Evolutionary conservation across 352 stramenopile genomes (phyloP), one percentile per base, ranked within the genome.

Genomic region (Phytopythium sindhum): DNA sequence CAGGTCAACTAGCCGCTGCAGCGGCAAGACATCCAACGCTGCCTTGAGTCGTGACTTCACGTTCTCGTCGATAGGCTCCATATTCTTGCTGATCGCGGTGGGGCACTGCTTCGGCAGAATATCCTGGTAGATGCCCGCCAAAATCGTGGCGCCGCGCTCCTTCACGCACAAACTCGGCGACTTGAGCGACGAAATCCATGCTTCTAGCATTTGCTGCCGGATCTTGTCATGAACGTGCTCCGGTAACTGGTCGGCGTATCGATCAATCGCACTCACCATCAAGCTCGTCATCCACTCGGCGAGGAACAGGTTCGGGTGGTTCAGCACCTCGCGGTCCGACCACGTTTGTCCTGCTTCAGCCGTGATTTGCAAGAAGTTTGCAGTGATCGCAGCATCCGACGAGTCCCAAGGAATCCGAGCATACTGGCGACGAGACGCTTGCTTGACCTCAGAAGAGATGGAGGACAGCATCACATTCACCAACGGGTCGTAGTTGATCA

Each of bases 111-210:
- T 86, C 14, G 80, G 73, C n/a, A 96, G 59, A 31, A 94, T 90
- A 60, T 94, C 78, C 57, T 91, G 86, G 29, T 96, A 66, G 19
- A 94, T 83, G 9, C 83, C 81, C 15, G 79, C 76, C 39, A 96
- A 69, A 12, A 97, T 90, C 0, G 73, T 81, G 52, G 84, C 84
- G n/a, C 83, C 84, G 35, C 88, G 86, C 63, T 96, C 86, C 54
- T 97, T 97, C 21, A 97, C 83, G 37, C 81, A 89, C 31, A 97
- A 65, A 33, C 88, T 91, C 14, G 89, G 88, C 3, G 88, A 96
- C 53, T 90, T 93, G 42, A 97, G 70, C 21, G 85, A 81, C n/a
- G 76, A 74, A 24, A 86, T 72, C 89, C 89, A 97, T n/a, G 86
- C 84, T 63, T 84, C 73, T 10, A 97, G 63, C 37, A 96, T 62